phyloP scores from a whole-genome alignment of 768 basidiomycete genomes.

The Hemileccinum rubropunctum region DNA sequence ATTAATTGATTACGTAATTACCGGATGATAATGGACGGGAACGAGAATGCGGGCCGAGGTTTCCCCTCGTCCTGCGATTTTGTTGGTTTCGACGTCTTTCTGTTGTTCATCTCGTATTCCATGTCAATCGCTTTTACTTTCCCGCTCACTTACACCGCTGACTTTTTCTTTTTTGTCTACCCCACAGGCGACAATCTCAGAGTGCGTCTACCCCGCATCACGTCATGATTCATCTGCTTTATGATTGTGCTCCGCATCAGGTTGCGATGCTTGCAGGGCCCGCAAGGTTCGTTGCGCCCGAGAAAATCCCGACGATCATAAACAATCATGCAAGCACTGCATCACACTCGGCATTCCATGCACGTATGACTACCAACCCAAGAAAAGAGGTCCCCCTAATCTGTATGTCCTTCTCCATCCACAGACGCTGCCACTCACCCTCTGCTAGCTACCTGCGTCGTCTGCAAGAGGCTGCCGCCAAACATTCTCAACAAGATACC shows the following conservation, averaged over 20 bases:
- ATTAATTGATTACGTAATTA: conserved; percentile 11
- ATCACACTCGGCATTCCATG: conserved; percentile 78
- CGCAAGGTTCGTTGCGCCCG: conserved; percentile 84
- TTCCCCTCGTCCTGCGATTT: conserved; percentile 42
- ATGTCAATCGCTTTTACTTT: conserved; percentile 37
- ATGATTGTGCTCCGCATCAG: conserved; percentile 47
- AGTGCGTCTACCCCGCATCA: conserved; percentile 45
- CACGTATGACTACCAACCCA: conserved; percentile 91
- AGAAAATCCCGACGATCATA: conserved; percentile 74
- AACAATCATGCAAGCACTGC: conserved; percentile 85
- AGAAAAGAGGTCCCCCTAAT: conserved; percentile 92
- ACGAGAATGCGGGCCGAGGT: conserved; percentile 35
- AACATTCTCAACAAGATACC: conserved; percentile 29
- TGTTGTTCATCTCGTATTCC: too few species aligned
- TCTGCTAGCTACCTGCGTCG: conserved; percentile 66
- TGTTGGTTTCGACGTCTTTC: conserved; percentile 6
- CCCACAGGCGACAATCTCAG: conserved; percentile 75
- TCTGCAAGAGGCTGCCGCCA: conserved; percentile 65
- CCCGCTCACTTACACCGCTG: conserved; percentile 29
- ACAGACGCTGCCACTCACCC: background rate
- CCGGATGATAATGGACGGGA: background rate
- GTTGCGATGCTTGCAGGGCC: conserved; percentile 83
- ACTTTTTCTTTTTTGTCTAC: conserved; percentile 25
- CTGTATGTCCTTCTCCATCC: conserved; percentile 48
- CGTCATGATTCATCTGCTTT: conserved; percentile 25